Base-by-base conservation (phyloP, 805 yeast species). In the Saturnispora ahearnii region DNA sequence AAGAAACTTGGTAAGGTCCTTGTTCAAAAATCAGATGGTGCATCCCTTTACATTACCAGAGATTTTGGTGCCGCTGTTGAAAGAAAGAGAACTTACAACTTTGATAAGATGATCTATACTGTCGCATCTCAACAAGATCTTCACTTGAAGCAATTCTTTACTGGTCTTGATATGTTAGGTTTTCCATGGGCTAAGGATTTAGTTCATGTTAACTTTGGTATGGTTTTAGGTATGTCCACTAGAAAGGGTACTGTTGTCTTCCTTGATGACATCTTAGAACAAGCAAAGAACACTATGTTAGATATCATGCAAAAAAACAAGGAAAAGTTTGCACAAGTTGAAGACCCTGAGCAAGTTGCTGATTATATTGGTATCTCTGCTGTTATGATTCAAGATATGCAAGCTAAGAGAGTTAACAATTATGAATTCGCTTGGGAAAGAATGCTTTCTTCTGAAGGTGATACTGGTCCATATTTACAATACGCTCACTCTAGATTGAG, bases 331-430 rank as follows among this genome's bases (percentile, higher is more conserved):
- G 83, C 91, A 10, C 96, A 88, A 71, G 87, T 91, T 58, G 93
- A 84, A 64, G 79, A 90, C 65, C 99, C 98, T 33, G 97, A 91
- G 53, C 81, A 81, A 65, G 85, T 93, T 62, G 98, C 99, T 52
- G 98, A 93, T 68, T 76, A 88, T 61, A 82, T 93, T 53, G 99
- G 99, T 66, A 85, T 93, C 51, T 84, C 96, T 30, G 99, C 99
- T 5, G 96, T 93, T 53, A 90, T 93, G 96, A 87, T 93, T 62
- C 99, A 93, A 76, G 99, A 93, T 70, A 90, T 93, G 98, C 95
- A 87, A 71, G 82, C 96, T 53, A 93, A 93, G 74, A 84, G 99
- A 70, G 79, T 91, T 69, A 89, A 91, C 74, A 91, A 93, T 73
- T 93, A 93, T 73, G 87, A 83, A 62, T 93, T 93, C 72, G 87